Base-by-base conservation (phyloP, 2,329 filamentous ascomycete species). In the Botrytis tulipae region DNA sequence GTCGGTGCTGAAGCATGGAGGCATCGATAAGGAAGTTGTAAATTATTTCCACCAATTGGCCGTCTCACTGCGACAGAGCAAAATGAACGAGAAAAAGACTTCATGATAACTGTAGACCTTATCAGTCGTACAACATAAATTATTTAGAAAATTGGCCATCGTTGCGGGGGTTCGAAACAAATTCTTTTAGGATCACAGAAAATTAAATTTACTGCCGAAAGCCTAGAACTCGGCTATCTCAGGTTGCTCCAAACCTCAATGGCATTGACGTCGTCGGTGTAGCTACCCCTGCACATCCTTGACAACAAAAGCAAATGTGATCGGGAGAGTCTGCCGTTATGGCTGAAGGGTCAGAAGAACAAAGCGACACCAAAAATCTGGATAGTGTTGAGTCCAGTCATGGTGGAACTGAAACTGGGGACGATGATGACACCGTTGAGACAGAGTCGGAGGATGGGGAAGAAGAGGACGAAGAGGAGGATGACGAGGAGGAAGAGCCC, bases 401-500 rank as follows among this genome's bases (percentile, higher is more conserved):
- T n/a, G 76, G 74, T 54, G 76, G 75, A n/a, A 76, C 59, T 42
- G 73, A 73, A 12, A 69, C 69, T 35, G 77, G 78, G 51, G 76
- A 76, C 12, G 75, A 76, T 16, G 76, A 76, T 25, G 74, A 76
- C 46, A 76, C 73, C 42, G 82, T 82, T 6, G 82, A 83, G 4
- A 83, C 82, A 0, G 86, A 86, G 0, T 84, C 85, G 0, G 86
- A 85, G 0, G 84, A 72, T 57, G 70, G 0, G 90, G 93, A 97
- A 0, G 93, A 95, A 0, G 94, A 96, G 4, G 48, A 54, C 12
- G 86, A 85, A 0, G 84, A 72, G 44, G 70, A 0, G 90, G 93
- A 97, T 0, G 93, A 95, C 0, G 94, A 96, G 4, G 95, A 98
- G 9, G 95, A 98, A 29, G 95, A 98, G 83, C 97, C 96, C 42